phyloP scores from a whole-genome alignment of 2,329 filamentous ascomycete genomes.

The Diaporthe ampelina region DNA sequence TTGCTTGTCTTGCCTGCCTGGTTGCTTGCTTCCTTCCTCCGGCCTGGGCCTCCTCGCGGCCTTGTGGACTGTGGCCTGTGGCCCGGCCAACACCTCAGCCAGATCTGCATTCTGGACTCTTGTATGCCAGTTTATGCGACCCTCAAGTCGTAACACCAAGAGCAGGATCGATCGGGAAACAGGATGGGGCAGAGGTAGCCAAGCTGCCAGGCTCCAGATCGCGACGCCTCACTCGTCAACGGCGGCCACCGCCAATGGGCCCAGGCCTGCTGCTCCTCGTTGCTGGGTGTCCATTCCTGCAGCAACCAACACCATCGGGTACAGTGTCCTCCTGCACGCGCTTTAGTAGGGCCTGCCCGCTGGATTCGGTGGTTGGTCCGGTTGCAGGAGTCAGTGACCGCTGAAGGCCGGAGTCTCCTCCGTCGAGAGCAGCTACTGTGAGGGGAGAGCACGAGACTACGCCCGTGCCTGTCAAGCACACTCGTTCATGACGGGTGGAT shows the following conservation, averaged over 20 bases:
- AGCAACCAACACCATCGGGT: slow-evolving; percentile 16
- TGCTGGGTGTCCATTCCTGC: slow-evolving; percentile 15
- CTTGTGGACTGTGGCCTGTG: neutral
- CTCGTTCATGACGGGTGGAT: slow-evolving; percentile 23
- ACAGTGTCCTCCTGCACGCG: slow-evolving; percentile 22
- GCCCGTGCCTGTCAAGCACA: neutral
- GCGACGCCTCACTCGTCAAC: slow-evolving; percentile 37
- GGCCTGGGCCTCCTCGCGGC: slow-evolving; percentile 1
- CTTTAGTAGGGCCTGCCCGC: neutral
- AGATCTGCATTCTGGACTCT: neutral
- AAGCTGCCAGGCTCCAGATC: slow-evolving; percentile 32
- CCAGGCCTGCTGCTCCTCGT: slow-evolving; percentile 29
- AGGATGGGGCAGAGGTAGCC: slow-evolving; percentile 9
- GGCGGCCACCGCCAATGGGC: slow-evolving; percentile 22
- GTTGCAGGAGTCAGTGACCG: slow-evolving; percentile 22
- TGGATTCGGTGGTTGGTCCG: neutral
- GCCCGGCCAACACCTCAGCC: slow-evolving; percentile 20
- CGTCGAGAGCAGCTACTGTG: too few species aligned
- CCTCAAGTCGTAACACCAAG: slow-evolving; percentile 3
- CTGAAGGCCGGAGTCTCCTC: neutral
- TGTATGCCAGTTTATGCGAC: neutral
- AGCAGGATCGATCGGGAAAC: slow-evolving; percentile 16
- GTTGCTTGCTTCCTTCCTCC: slow-evolving; percentile 5
- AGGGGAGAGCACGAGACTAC: slow-evolving; percentile 15
- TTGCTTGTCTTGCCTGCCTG: neutral